Conservation (phyloP, 108 stramenopile species). For the Schizochytrium sp. region DNA sequence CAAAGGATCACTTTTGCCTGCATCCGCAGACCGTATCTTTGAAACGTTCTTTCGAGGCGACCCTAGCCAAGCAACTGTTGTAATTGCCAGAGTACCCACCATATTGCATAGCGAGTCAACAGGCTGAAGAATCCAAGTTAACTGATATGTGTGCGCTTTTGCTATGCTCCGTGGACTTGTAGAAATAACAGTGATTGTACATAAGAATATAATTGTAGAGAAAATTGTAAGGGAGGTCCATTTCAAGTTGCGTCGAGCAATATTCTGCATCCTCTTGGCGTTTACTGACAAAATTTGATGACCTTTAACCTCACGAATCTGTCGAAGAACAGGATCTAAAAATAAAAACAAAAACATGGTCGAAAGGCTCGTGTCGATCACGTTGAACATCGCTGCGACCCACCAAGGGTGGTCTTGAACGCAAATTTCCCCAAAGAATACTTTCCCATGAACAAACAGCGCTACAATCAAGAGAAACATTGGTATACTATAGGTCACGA, state of each 20-base stretch:
- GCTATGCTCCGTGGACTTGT: not conserved
- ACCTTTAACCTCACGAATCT: not conserved
- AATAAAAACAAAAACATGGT: not conserved
- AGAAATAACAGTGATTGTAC: not conserved
- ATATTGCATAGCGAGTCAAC: not conserved
- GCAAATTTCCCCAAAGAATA: not conserved
- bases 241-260: not conserved
- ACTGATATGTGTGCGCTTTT: not conserved
- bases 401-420: conserved; percentile 29
- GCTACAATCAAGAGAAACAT: not conserved
- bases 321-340: not conserved
- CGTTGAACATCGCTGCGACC: conserved; percentile 4
- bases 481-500: not conserved
- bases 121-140: not conserved
- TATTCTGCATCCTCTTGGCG: not conserved
- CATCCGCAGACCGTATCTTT: too few relatives aligned
- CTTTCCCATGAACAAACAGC: not conserved
- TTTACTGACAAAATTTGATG: not conserved
- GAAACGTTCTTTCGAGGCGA: too few relatives aligned
- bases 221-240: not conserved
- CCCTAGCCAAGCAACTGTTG: not conserved
- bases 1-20: too few relatives aligned
- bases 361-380: not conserved
- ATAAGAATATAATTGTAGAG: not conserved
- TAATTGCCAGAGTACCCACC: conserved; percentile 4